Conservation (phyloP, 2,329 filamentous ascomycete genomes). For the Aspergillus niger region DNA sequence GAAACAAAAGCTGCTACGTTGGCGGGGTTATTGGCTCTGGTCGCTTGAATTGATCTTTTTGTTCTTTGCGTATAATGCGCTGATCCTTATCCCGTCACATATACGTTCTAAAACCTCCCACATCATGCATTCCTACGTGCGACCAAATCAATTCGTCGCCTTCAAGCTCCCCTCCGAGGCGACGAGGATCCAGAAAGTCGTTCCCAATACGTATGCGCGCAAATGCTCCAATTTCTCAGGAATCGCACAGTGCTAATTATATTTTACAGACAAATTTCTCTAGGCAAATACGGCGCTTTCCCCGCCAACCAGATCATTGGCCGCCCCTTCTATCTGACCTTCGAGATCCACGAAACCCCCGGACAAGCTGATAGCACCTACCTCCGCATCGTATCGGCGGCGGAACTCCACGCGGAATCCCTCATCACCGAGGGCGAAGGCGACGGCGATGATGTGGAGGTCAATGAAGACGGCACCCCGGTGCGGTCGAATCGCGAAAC, state of each 20-base stretch:
- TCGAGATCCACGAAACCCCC: conserved; percentile 76
- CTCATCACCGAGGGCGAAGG: conserved; percentile 57
- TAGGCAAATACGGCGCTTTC: conserved; percentile 92
- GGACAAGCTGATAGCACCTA: conserved; percentile 64
- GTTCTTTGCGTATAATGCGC: neutral
- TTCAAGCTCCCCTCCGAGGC: conserved; percentile 56
- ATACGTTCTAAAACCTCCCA: neutral
- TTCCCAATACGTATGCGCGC: conserved; percentile 64
- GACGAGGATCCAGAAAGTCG: conserved; percentile 59
- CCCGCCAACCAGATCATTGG: conserved; percentile 85
- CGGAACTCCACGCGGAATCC: conserved; percentile 78
- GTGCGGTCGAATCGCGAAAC: conserved; percentile 66
- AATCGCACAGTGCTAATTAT: conserved; percentile 12
- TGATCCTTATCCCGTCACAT: neutral
- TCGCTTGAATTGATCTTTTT: neutral
- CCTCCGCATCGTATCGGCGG: conserved; percentile 75
- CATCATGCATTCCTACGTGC: conserved; percentile 43
- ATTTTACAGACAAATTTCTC: conserved; percentile 69
- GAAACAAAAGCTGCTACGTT: neutral
- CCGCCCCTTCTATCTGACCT: conserved; percentile 89
- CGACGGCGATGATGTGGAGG: conserved; percentile 38
- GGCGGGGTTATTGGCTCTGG: neutral
- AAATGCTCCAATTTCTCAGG: conserved; percentile 20
- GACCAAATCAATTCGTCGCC: conserved; percentile 39
- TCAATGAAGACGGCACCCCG: conserved; percentile 44